Evolutionary conservation across 164 flowering plant genomes (phyloP), one percentile per base, ranked within the genome.

Genomic region (Buxus sempervirens): DNA sequence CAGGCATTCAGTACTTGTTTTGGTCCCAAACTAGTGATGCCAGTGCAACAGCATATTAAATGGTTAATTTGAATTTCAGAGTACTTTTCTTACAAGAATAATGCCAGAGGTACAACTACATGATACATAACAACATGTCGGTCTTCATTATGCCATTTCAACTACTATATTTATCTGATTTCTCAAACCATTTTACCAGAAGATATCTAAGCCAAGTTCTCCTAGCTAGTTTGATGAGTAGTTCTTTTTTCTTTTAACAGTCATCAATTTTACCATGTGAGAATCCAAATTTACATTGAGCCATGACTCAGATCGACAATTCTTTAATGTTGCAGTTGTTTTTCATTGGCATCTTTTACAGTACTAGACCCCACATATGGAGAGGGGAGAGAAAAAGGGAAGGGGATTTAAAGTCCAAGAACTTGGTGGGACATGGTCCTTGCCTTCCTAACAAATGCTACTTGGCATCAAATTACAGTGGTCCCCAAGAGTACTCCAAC

Each of bases 401-500:
- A 64, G 57, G 63, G 36, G 55, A 32, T 25, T 16, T 20, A 6
- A 27, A 20, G 60, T 24, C 62, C 60, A 23, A 51, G 70, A 19
- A 12, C 23, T 38, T 36, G 57, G 77, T 69, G 64, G 66, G 69
- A 15, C 67, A 60, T 42, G 21, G 69, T 54, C 26, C 66, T 66
- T 66, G 53, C 67, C 67, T 66, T 60, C 42, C 66, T 70, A 64
- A 60, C 66, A 32, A 59, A 58, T 59, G 45, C 65, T 51, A 32
- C 45, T 70, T 63, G 72, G 54, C 53, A 56, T 51, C 19, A 54
- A n/a, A n/a, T n/a, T 27, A 19, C 32, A 49, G 75, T 72, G 79
- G 79, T 76, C 79, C 79, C 60, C 66, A 55, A 62, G 77, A 65
- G 65, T 69, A 49, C 59, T 58, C 66, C 51, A 5, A 45, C 9